These are phyloP conservation scores for Eragrostis curvula DNA, from an alignment of 176 grass and related monocot species.

Conservation along the genomic window DNA sequence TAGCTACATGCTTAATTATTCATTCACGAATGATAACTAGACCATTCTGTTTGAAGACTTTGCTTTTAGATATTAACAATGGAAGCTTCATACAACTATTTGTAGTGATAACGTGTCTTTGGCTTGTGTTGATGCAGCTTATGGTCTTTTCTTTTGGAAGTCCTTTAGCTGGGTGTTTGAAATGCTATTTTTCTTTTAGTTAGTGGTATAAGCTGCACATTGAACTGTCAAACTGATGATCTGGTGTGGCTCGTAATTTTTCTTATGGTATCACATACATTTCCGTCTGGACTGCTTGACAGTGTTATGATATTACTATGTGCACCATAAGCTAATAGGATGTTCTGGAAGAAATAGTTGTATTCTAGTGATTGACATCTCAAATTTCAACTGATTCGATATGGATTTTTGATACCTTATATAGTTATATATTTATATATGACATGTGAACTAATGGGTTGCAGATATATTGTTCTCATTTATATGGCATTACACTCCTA, in stretches of 20 bases:
- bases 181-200: constrained; percentile 8
- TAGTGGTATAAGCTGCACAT: constrained; percentile 22
- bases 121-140: neutral
- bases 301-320: neutral
- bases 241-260: neutral
- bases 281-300: neutral
- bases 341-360: constrained; percentile 5
- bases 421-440: neutral
- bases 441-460: neutral
- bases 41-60: constrained; percentile 13
- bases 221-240: constrained; percentile 20
- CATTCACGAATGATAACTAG: constrained; percentile 2
- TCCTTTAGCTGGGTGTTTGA: constrained; percentile 1
- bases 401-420: neutral
- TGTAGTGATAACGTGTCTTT: neutral
- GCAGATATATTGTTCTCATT: constrained; percentile 7
- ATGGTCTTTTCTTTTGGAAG: neutral
- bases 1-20: neutral
- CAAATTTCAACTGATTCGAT: constrained; percentile 4
- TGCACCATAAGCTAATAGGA: neutral
- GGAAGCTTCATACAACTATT: constrained; percentile 12
- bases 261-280: constrained; percentile 6
- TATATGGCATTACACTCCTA: neutral
- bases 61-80: constrained; percentile 18
- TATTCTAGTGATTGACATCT: neutral